These are phyloP conservation scores for Candida methanosorbosa DNA, from an alignment of 805 yeast species.

Conservation along the genomic window DNA sequence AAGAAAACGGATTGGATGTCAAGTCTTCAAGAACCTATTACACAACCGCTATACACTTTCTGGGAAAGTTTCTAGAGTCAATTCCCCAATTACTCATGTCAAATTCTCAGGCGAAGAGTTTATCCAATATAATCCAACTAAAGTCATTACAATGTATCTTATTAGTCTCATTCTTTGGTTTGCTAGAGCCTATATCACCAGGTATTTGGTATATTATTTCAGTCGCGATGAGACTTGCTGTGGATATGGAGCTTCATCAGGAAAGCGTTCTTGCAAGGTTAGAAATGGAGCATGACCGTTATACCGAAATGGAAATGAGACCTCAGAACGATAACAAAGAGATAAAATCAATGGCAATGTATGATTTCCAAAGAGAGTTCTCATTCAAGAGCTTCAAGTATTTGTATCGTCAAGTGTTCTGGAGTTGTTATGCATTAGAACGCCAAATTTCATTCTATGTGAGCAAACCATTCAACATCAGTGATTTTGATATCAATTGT, in stretches of 20 bases:
- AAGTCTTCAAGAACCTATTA: constrained; percentile 5
- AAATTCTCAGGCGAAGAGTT: background rate
- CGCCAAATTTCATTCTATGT: constrained; percentile 37
- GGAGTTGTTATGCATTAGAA: constrained; percentile 39
- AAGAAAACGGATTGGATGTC: background rate
- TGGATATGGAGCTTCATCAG: constrained; percentile 37
- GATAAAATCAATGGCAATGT: background rate
- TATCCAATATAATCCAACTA: constrained; percentile 14
- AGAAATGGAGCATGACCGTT: constrained; percentile 2
- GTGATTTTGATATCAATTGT: constrained; percentile 21
- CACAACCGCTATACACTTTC: constrained; percentile 6
- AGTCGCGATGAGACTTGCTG: constrained; percentile 32
- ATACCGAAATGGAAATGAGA: too few species aligned
- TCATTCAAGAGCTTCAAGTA: constrained; percentile 1
- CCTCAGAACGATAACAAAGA: background rate
- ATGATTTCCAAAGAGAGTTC: background rate
- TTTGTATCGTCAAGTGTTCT: constrained; percentile 20
- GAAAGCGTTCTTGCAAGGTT: constrained; percentile 14
- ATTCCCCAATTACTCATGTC: constrained; percentile 3
- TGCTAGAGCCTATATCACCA: constrained; percentile 38
- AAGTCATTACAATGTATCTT: constrained; percentile 32
- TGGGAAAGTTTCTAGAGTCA: constrained; percentile 6
- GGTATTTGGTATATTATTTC: constrained; percentile 41
- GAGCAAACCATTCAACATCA: constrained; percentile 34
- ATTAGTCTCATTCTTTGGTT: constrained; percentile 30